Evolutionary conservation across 345 rosid species (phyloP).

Genomic region (Ceriops decandra): DNA sequence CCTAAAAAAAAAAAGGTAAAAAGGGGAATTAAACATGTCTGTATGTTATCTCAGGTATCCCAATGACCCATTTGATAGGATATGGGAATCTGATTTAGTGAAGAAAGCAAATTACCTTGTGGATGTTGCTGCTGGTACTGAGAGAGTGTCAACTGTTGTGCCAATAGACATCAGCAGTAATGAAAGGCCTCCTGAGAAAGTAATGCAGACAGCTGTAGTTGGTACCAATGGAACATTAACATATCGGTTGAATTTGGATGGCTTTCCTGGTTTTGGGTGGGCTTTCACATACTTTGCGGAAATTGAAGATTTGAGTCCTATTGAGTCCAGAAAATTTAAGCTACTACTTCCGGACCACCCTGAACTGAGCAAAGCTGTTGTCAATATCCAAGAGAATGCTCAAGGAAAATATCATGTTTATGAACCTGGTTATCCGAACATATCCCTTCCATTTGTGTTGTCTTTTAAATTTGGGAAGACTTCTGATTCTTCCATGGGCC

Average conservation of each 20-base stretch:
- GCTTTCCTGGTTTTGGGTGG: slow-evolving; percentile 94
- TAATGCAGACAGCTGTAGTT: slow-evolving; percentile 99
- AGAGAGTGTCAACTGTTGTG: slow-evolving; percentile 56
- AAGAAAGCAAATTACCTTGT: slow-evolving; percentile 88
- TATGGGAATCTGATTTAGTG: slow-evolving; percentile 83
- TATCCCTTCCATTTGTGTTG: slow-evolving; percentile 78
- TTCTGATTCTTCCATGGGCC: slow-evolving; percentile 82
- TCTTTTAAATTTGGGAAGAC: slow-evolving; percentile 75
- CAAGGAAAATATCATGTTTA: slow-evolving; percentile 68
- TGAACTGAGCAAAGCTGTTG: slow-evolving; percentile 68
- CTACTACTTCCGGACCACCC: slow-evolving; percentile 68
- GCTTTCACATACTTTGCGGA: slow-evolving; percentile 85
- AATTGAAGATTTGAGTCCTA: slow-evolving; percentile 66
- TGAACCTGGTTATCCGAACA: slow-evolving; percentile 78
- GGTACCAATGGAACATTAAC: slow-evolving; percentile 88
- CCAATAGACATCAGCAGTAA: slow-evolving; percentile 42
- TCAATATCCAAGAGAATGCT: slow-evolving; percentile 89
- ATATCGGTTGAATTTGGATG: slow-evolving; percentile 84
- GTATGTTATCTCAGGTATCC: slow-evolving; percentile 62
- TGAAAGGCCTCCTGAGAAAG: slow-evolving; percentile 80
- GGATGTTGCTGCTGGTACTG: slow-evolving; percentile 91
- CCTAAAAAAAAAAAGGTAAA: background rate
- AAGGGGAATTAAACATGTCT: background rate
- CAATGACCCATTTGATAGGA: slow-evolving; percentile 91
- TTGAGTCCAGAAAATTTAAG: slow-evolving; percentile 84